Evolutionary conservation across 1,284 basidiomycete genomes (phyloP), one percentile per base, ranked within the genome.

Genomic region (Apiotrichum akiyoshidainum): DNA sequence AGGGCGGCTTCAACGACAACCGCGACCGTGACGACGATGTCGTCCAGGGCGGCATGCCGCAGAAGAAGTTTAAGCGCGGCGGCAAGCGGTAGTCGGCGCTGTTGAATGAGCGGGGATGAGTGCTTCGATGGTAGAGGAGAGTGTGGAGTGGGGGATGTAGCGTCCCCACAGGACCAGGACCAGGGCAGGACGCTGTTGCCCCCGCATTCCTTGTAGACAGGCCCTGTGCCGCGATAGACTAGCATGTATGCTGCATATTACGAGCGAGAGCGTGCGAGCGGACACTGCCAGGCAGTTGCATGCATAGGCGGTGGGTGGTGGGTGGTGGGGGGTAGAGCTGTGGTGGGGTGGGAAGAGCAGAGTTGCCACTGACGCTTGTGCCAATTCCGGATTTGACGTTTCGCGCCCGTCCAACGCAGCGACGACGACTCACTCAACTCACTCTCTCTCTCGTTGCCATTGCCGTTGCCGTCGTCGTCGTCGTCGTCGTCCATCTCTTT

Each of bases 1-100:
- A 83, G n/a, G 80, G 82, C 59, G 88, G 82, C 66, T 79, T 81
- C 11, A 80, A 79, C 61, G 90, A 92, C 69, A 86, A 90, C 61
- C 83, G 83, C 68, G 92, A 92, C 76, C 80, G 89, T 61, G 91
- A 93, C 67, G 92, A 95, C 72, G 91, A 94, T 90, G 83, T 89
- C 86, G 60, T 74, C 41, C 68, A 73, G 59, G 70, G 70, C 42
- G 73, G 72, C 19, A 59, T 72, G 62, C 72, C 69, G 12, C 77
- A 68, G 54, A 82, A 69, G 63, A 68, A 66, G 54, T 69, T 69
- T 40, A 63, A 58, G 51, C 12, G 16, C n/a, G 50, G 45, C 9
- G 53, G 53, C 4, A 40, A 41, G 53, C 34, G 39, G 53, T 39
- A 55, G 40, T 35, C 22, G 45, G 56, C 47, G 46, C 41, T 13